Conservation (phyloP, 148 eudicot species). For the Fallopia convolvulus region DNA sequence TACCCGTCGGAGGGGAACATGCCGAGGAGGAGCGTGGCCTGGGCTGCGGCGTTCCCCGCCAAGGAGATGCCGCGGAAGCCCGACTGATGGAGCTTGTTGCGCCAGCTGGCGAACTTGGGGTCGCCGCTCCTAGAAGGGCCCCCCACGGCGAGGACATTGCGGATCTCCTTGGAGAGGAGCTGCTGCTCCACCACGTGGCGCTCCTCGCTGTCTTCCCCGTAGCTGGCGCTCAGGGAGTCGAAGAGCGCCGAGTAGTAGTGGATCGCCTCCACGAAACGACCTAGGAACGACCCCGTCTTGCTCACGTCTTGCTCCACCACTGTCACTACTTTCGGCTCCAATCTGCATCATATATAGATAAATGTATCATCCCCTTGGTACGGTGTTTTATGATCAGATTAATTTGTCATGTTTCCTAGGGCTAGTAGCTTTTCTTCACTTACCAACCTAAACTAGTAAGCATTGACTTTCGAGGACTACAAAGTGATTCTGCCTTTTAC, state of each 20-base stretch:
- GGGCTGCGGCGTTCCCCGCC: slow-evolving; percentile 91
- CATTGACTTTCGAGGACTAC: too few species aligned
- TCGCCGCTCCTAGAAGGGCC: slow-evolving; percentile 77
- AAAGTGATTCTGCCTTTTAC: too few species aligned
- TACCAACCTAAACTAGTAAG: too few species aligned
- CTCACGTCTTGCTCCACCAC: slow-evolving; percentile 96
- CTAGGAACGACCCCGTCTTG: slow-evolving; percentile 79
- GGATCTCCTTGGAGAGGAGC: slow-evolving; percentile 72
- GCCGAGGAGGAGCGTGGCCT: slow-evolving; percentile 82
- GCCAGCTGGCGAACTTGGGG: slow-evolving; percentile 75
- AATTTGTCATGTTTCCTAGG: too few species aligned
- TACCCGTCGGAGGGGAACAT: slow-evolving; percentile 97
- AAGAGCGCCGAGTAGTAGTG: slow-evolving; percentile 97
- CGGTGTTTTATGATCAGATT: too few species aligned
- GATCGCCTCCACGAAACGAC: slow-evolving; percentile 90
- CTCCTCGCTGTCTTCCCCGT: slow-evolving; percentile 89
- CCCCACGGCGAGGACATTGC: slow-evolving; percentile 69
- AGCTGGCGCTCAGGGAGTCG: slow-evolving; percentile 89
- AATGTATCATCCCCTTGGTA: too few species aligned
- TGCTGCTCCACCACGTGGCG: slow-evolving; percentile 94
- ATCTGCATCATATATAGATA: slow-evolving; percentile 30
- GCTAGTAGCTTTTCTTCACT: too few species aligned
- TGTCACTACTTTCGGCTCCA: slow-evolving; percentile 91
- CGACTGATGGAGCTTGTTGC: slow-evolving; percentile 74
- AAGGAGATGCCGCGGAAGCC: slow-evolving; percentile 77